A percentile compares a stretch with the other conserved stretches of the same genome.
Evolutionary conservation across 306 rosid species (phyloP).

Genomic region (Lathyrus sativus): DNA sequence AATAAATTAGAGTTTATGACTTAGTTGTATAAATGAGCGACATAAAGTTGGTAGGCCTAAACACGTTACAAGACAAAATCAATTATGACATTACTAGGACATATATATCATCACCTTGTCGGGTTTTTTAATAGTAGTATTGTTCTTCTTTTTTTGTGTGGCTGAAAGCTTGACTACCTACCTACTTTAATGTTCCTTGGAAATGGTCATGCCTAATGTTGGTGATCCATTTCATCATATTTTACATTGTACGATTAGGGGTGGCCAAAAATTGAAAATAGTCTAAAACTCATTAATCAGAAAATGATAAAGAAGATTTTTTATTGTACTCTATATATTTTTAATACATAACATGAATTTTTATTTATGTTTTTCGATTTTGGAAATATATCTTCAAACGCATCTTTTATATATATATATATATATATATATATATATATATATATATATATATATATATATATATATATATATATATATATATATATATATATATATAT

Average conservation of each 20-base stretch:
- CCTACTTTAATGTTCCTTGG: slow-evolving; percentile 10
- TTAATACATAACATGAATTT: no score
- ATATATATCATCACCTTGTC: slow-evolving; percentile 27
- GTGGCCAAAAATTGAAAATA: no score
- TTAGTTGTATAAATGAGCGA: background rate
- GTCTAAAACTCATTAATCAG: no score
- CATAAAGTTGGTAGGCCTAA: slow-evolving; percentile 23
- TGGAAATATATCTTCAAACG: no score
- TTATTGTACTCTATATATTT: no score
- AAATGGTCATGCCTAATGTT: background rate
- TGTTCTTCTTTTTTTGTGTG: background rate
- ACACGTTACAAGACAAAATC: slow-evolving; percentile 5
- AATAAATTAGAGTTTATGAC: background rate
- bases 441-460: no score
- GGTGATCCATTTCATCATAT: slow-evolving; percentile 19
- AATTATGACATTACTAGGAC: background rate
- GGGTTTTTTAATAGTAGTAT: background rate
- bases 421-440: no score
- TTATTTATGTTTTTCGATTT: no score
- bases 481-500: no score
- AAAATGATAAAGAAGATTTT: no score
- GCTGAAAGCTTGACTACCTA: background rate
- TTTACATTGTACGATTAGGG: background rate
- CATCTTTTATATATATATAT: no score
- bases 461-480: no score